Percentiles rank a stretch among this genome's conserved stretches.
Conservation (phyloP, 768 basidiomycete genomes). For the Termitomyces sp. region DNA sequence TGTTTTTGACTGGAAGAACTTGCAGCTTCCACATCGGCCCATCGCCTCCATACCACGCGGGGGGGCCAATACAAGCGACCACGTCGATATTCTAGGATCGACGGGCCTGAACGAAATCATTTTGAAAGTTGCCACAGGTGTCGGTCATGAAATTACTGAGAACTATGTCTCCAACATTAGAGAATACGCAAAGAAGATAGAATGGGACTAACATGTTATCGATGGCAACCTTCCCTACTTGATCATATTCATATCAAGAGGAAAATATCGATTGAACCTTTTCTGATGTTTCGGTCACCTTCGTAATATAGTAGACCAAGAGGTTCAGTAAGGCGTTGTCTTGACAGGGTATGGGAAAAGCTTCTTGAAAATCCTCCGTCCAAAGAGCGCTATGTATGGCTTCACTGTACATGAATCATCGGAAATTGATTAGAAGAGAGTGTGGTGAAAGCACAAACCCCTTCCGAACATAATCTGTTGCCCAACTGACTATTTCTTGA, state of each 20-base stretch:
- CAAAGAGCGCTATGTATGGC: constrained; percentile 17
- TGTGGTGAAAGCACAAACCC: constrained; percentile 13
- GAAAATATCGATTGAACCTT: constrained; percentile 18
- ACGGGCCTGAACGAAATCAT: constrained; percentile 87
- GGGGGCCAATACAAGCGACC: constrained; percentile 89
- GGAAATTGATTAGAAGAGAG: not conserved
- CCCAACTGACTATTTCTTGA: constrained; percentile 21
- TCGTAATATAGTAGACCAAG: constrained; percentile 23
- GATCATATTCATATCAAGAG: not conserved
- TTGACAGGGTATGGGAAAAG: constrained; percentile 16
- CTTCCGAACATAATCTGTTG: constrained; percentile 14
- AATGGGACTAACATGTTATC: constrained; percentile 62
- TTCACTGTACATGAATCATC: constrained; percentile 16
- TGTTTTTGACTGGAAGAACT: not conserved
- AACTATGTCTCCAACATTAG: constrained; percentile 73
- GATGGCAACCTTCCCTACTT: not conserved
- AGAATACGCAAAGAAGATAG: constrained; percentile 68
- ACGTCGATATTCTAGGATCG: constrained; percentile 83
- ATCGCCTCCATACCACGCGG: constrained; percentile 73
- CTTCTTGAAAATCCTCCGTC: constrained; percentile 17
- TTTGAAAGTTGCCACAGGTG: constrained; percentile 84
- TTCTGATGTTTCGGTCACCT: constrained; percentile 19
- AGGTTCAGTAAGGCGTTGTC: constrained; percentile 16
- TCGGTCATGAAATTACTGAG: constrained; percentile 68
- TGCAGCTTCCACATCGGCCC: constrained; percentile 77